These are phyloP conservation scores for Clavariopsis aquatica DNA, from an alignment of 495 filamentous ascomycete species.

Conservation along the genomic window DNA sequence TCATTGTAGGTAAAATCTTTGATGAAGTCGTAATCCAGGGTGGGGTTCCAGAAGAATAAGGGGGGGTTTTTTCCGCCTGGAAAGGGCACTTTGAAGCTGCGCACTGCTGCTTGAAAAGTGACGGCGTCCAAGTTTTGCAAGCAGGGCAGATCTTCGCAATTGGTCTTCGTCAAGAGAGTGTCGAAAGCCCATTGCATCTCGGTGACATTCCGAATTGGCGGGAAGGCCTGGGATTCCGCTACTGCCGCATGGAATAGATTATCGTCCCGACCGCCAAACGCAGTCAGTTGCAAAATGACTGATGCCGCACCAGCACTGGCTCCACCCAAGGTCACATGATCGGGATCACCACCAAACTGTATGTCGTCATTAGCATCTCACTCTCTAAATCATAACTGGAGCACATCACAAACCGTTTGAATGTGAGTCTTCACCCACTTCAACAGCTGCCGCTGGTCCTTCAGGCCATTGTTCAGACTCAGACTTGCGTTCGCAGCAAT, in stretches of 20 bases:
- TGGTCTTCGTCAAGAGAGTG: conserved; percentile 57
- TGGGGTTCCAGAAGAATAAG: conserved; percentile 34
- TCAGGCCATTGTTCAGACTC: conserved; percentile 69
- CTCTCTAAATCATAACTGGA: no score
- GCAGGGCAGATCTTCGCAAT: conserved; percentile 48
- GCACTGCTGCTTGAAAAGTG: conserved; percentile 27
- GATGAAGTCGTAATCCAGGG: conserved; percentile 56
- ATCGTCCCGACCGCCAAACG: conserved; percentile 60
- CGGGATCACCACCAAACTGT: conserved; percentile 73
- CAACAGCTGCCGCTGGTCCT: conserved; percentile 67
- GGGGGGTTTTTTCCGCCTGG: conserved; percentile 22
- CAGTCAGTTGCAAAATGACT: conserved; percentile 67
- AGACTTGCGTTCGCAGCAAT: conserved; percentile 49
- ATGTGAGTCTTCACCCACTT: conserved; percentile 60
- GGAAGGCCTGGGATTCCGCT: conserved; percentile 67
- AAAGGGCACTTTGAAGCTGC: conserved; percentile 22
- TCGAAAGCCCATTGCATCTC: conserved; percentile 69
- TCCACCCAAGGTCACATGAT: conserved; percentile 75
- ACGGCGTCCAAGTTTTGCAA: conserved; percentile 27
- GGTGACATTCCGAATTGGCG: conserved; percentile 57
- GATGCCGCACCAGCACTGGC: conserved; percentile 70
- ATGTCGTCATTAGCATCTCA: neutral
- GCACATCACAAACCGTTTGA: conserved; percentile 6
- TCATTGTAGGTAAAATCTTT: conserved; percentile 62
- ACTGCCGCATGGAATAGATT: conserved; percentile 49